Evolutionary conservation across 768 basidiomycete species (phyloP), one percentile per base, ranked within the genome.

Genomic region (Strobilomyces echinocephalus): DNA sequence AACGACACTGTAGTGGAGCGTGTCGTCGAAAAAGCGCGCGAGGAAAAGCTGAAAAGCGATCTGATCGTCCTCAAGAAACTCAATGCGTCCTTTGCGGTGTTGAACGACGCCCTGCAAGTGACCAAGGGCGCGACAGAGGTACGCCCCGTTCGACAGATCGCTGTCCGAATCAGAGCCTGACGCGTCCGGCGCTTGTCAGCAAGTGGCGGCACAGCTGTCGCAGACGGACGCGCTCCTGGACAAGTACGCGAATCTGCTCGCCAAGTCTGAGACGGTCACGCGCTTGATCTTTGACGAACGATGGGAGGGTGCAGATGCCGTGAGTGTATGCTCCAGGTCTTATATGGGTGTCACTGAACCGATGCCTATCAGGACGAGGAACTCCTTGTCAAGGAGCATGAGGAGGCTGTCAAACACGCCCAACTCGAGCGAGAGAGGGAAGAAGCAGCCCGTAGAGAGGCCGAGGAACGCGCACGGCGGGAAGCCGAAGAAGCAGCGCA

Each of bases 41-140:
- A 91, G 62, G 89, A 90, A 53, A 88, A 84, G 65, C 71, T 91
- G 33, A 84, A 84, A 57, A 81, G 79, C 60, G 89, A 91, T 68
- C 64, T 88, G 12, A 83, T 86, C 63, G 76, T 88, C 53, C 72
- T 91, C 59, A 82, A 74, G 65, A 88, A 88, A 65, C 68, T 91
- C 16, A 91, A 91, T 61, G 69, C 81, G 12, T 77, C 85, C 5
- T 85, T 91, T 57, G 78, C 83, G 14, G 60, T 76, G 43, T 86
- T 87, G 62, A 84, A 83, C 55, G 83, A 87, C 26, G 85, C 87
- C 9, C 68, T 91, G 53, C 73, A 74, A 31, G 80, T 80, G 49
- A 78, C 83, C 3, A 80, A 80, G 58, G 79, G 82, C 30, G 82
- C 81, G n/a, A 89, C 85, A 52, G 81, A 89, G 73, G 88, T 88